Percentiles rank a stretch among this genome's conserved stretches.
Evolutionary conservation across 352 stramenopile genomes (phyloP).

Genomic region (Blastocystis sp.): DNA sequence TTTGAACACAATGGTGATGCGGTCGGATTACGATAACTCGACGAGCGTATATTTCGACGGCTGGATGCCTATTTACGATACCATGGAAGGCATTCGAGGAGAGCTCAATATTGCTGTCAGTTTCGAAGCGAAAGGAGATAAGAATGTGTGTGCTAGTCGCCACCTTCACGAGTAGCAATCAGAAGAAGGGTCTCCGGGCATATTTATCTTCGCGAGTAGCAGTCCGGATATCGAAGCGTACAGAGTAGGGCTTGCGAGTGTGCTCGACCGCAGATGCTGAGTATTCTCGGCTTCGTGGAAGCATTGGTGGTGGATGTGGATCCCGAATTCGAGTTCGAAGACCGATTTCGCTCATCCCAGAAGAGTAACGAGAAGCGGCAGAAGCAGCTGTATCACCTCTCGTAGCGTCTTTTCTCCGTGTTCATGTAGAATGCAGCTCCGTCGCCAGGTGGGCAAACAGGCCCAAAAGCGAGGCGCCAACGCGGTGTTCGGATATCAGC

Average conservation of each 20-base stretch:
- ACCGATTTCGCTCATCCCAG: slow-evolving; percentile 82
- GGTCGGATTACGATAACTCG: slow-evolving; percentile 61
- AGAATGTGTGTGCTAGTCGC: slow-evolving; percentile 74
- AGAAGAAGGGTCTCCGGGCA: slow-evolving; percentile 87
- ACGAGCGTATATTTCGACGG: slow-evolving; percentile 74
- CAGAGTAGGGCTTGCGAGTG: background rate
- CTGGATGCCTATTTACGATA: slow-evolving; percentile 97
- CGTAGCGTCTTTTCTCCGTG: slow-evolving; percentile 70
- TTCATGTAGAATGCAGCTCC: slow-evolving; percentile 62
- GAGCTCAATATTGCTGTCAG: slow-evolving; percentile 84
- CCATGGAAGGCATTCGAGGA: slow-evolving; percentile 84
- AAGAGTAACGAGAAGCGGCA: slow-evolving; percentile 91
- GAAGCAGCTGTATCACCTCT: slow-evolving; percentile 85
- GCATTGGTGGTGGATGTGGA: slow-evolving; percentile 93
- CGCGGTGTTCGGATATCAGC: slow-evolving; percentile 90
- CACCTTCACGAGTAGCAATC: slow-evolving; percentile 94
- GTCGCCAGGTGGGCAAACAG: slow-evolving; percentile 83
- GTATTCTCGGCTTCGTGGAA: slow-evolving; percentile 83
- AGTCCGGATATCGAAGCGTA: slow-evolving; percentile 79
- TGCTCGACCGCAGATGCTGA: slow-evolving; percentile 71
- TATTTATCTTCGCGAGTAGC: slow-evolving; percentile 92
- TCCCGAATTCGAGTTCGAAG: slow-evolving; percentile 92
- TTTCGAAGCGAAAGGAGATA: slow-evolving; percentile 30
- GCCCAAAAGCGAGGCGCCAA: slow-evolving; percentile 91
- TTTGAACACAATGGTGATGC: slow-evolving; percentile 93